A percentile compares a stretch with the other conserved stretches of the same genome.
These are phyloP conservation scores for Drechslerella dactyloides DNA, from an alignment of 2,329 filamentous ascomycete genomes.

Conservation along the genomic window DNA sequence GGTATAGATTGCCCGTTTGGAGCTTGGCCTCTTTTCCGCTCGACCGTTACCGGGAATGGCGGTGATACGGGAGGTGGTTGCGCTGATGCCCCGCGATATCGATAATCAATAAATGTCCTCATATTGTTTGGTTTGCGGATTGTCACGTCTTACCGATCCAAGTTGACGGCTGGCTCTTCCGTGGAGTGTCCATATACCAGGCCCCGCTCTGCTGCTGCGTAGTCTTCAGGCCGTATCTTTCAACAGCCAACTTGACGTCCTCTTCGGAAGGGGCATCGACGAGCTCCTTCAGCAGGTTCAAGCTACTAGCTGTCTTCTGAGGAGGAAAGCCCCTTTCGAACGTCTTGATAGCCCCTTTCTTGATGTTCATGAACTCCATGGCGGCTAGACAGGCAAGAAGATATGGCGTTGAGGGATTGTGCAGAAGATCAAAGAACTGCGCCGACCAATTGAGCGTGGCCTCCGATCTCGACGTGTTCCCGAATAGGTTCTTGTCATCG, in stretches of 20 bases:
- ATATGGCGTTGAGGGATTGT: conserved; percentile 41
- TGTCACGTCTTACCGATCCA: conserved; percentile 37
- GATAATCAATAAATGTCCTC: neutral
- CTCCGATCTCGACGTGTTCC: conserved; percentile 41
- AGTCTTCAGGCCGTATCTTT: conserved; percentile 42
- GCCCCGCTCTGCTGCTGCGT: conserved; percentile 38
- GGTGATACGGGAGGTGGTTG: conserved; percentile 36
- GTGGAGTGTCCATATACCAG: conserved; percentile 32
- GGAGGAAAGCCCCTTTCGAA: conserved; percentile 46
- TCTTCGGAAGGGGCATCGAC: conserved; percentile 37
- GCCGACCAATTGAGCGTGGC: conserved; percentile 45
- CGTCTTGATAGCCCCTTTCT: conserved; percentile 47
- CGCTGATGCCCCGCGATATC: conserved; percentile 8
- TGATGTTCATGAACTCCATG: conserved; percentile 42
- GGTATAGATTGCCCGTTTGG: conserved; percentile 22
- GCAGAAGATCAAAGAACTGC: conserved; percentile 41
- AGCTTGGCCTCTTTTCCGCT: conserved; percentile 31
- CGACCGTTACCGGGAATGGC: conserved; percentile 20
- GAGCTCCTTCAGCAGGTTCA: conserved; percentile 27
- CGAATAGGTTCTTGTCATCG: conserved; percentile 47
- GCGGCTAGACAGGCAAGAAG: conserved; percentile 37
- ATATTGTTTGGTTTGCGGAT: neutral
- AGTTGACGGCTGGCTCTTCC: conserved; percentile 43
- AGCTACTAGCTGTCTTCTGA: conserved; percentile 46
- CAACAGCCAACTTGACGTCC: conserved; percentile 35